Evolutionary conservation across 768 basidiomycete species (phyloP), one percentile per base, ranked within the genome.

Genomic region (Phlebiopsis gigantea): DNA sequence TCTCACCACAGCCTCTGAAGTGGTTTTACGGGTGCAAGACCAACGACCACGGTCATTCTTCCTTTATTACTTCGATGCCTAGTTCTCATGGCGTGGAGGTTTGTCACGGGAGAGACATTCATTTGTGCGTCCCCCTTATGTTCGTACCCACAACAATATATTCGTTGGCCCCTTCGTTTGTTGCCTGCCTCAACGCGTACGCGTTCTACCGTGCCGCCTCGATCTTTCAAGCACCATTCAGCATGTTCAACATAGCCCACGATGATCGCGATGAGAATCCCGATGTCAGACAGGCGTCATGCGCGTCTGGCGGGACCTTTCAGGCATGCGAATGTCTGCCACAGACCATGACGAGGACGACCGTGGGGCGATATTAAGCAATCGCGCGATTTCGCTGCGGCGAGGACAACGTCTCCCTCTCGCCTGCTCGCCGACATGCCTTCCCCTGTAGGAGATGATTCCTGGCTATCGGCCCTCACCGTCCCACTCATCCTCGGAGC

Each of bases 1-100:
- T 49, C 58, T 61, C 55, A 68, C 69, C 65, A 66, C 68, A 63
- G 67, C 66, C 55, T 70, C 70, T 72, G 71, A 72, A 71, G 69
- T 67, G 67, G 65, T 47, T 67, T 66, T 59, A 49, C 46, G 54
- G 59, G 68, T 72, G 71, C 71, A 61, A 72, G 41, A 72, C 22
- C 47, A 43, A 71, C 52, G 57, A 57, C 56, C 56, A 45, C 28
- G 22, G 45, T 45, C 14, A 43, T 24, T 49, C 62, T 62, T 64
- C 60, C 61, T 63, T 61, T 64, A 66, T 67, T 67, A 68, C 65
- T 63, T 64, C 63, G 46, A 55, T 63, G 53, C 63, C 65, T 50
- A 8, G 21, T 34, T 52, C 39, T 28, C 48, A 65, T 43, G 64
- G 67, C 60, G 58, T 58, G 30, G 62, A 61, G 51, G 67, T 68